Conservation (phyloP, 441 rosid species). For the Aleurites moluccanus region DNA sequence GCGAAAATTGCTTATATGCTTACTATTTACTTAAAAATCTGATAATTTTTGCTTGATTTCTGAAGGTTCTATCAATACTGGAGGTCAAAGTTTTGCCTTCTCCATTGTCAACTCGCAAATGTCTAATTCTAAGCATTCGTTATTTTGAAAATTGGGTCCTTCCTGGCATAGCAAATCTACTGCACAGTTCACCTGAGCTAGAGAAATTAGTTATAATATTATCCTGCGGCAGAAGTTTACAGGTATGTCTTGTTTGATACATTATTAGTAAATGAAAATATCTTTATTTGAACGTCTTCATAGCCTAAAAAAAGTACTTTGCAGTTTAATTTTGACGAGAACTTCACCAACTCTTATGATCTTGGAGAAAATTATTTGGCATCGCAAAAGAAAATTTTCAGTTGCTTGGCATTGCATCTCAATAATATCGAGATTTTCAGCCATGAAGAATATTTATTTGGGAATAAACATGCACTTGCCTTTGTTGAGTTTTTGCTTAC, state of each 20-base stretch:
- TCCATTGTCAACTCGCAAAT: neutral
- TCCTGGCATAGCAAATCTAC: neutral
- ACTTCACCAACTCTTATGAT: neutral
- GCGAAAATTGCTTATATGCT: no score
- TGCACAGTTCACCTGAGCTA: neutral
- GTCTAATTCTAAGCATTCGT: neutral
- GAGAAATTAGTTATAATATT: slow-evolving; percentile 1
- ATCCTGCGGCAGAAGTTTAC: neutral
- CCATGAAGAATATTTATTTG: neutral
- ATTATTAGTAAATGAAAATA: no score
- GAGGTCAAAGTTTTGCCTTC: neutral
- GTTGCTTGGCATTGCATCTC: slow-evolving; percentile 3
- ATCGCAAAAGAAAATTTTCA: neutral
- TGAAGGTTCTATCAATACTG: neutral
- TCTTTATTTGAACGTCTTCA: neutral
- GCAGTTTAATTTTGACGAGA: neutral
- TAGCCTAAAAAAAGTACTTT: neutral
- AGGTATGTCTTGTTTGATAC: neutral
- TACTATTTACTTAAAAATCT: no score
- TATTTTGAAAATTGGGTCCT: neutral
- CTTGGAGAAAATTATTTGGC: neutral
- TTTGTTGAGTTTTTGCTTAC: slow-evolving; percentile 15
- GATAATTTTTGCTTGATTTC: neutral
- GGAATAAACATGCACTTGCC: neutral
- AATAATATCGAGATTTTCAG: slow-evolving; percentile 21